Evolutionary conservation across 1,284 basidiomycete genomes (phyloP).

Genomic region (Coniferiporia weirii): DNA sequence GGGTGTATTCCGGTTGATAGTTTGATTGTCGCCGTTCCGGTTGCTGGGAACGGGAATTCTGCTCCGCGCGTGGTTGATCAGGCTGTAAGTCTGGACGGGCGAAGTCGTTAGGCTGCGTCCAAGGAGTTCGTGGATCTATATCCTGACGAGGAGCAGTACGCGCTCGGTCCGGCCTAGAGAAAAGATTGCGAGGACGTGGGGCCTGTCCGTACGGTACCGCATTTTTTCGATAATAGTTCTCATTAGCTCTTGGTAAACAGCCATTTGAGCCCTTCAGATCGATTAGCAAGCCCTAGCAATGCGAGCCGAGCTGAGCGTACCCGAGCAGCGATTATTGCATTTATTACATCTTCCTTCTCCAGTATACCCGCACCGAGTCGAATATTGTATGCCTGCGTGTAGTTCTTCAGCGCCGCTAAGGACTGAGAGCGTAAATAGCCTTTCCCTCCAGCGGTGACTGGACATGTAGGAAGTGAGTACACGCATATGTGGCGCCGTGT

Average conservation of each 20-base stretch:
- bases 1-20: neutral
- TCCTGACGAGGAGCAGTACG: constrained; percentile 21
- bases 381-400: constrained; percentile 65
- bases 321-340: constrained; percentile 51
- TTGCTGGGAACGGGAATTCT: constrained; percentile 24
- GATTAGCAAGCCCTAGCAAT: neutral
- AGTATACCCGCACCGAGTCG: constrained; percentile 44
- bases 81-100: constrained; percentile 15
- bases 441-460: constrained; percentile 64
- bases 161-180: constrained; percentile 39
- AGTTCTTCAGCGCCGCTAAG: constrained; percentile 58
- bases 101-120: constrained; percentile 5
- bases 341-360: constrained; percentile 73
- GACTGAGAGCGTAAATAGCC: constrained; percentile 48
- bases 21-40: constrained; percentile 28
- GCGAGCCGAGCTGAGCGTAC: constrained; percentile 33
- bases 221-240: constrained; percentile 56
- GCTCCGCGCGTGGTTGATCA: constrained; percentile 25
- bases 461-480: neutral
- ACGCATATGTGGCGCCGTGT: neutral
- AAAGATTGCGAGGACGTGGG: constrained; percentile 45
- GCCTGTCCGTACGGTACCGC: constrained; percentile 53
- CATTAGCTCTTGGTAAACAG: constrained; percentile 48
- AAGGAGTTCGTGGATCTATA: constrained; percentile 3
- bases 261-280: constrained; percentile 41